Base-by-base conservation (phyloP, 169 alveolate genomes). In the Plasmodium inui region DNA sequence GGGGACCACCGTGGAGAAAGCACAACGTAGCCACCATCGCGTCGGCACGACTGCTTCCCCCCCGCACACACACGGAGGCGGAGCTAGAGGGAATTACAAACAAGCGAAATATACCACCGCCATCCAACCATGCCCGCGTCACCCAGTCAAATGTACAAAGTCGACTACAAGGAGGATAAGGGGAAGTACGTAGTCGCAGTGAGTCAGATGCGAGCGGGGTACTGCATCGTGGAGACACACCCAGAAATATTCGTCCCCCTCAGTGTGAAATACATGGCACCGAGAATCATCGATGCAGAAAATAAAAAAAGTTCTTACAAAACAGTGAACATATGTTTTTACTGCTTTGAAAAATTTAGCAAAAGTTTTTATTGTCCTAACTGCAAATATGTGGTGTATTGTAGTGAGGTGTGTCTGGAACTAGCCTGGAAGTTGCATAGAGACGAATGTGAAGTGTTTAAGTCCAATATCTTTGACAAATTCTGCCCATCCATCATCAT, bases 371-470 rank as follows among this genome's bases (percentile, higher is more conserved):
- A 78, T 76, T 86, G 93, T 32, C 93, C 93, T 3, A 86, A 86
- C 30, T 86, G 93, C 41, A 86, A 86, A 74, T 86, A 86, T 76
- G 93, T 86, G 1, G 93, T 78, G 22, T 86, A 86, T 19, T 86
- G 93, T 44, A 86, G 93, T 86, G 93, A 86, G 3, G 80, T 34
- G 17, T 86, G 93, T 74, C 34, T 86, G 19, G 93, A 86, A 6
- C 28, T 78, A 53, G 93, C 86, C 1, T 86, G 93, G 93, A 86
- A 86, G 17, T 86, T 76, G 19, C 93, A 86, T n/a, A 53, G 93
- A 86, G 93, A 86, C 3, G 93, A 86, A 86, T 86, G 93, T 86
- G 93, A 86, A 32, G 80, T 86, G 14, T 70, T 34, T 67, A 74
- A 78, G 67, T 86, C 93, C 0, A 86, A 86, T 44, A 86, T 86